Base-by-base conservation (phyloP, 2,329 filamentous ascomycete genomes). In the Magnaporthales sp. region DNA sequence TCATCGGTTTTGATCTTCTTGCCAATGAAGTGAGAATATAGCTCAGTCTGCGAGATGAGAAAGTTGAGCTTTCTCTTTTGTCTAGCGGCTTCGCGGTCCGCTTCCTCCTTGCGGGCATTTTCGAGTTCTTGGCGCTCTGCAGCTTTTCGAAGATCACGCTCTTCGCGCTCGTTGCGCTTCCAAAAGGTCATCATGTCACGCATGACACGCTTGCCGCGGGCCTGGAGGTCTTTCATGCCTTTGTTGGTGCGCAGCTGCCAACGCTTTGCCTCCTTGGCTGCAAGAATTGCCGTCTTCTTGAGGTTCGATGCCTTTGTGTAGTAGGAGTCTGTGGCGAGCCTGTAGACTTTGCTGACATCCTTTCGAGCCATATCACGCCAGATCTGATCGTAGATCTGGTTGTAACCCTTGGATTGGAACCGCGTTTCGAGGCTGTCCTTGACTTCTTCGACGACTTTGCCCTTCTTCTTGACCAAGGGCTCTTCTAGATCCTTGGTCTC, bases 61-160 rank as follows among this genome's bases (percentile, higher is more conserved):
- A 99, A 99, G 80, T 99, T 98, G 76, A 99, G 91, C 82, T 99
- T 99, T 73, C 95, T 89, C 86, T 96, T 97, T 80, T 99, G 95
- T 70, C 95, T 88, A 72, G 96, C 96, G 19, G 95, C 93, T 85
- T 99, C 95, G 70, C 96, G 93, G 73, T 98, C 95, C 5, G 95
- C 95, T 81, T 99, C 95, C 68, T 94, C 93, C 79, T 94, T 96
- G 79, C 95, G 93, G 22, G 95, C 95, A 74, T 95, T 96, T 76
- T 99, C 95, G 63, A 99, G 86, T 80, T 98, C 95, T 77, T 97
- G 93, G 76, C 90, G 92, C 81, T 99, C 95, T 5, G 95, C 95
- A 65, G 93, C 89, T 80, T 97, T 96, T 71, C 95, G 89, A 70
- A 96, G 83, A 76, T 99, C 95, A 68, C 95, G 91, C 76, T 99